A percentile compares a stretch with the other conserved stretches of the same genome.
phyloP scores from a whole-genome alignment of 805 yeast species.

The Metschnikowia kofuensis region DNA sequence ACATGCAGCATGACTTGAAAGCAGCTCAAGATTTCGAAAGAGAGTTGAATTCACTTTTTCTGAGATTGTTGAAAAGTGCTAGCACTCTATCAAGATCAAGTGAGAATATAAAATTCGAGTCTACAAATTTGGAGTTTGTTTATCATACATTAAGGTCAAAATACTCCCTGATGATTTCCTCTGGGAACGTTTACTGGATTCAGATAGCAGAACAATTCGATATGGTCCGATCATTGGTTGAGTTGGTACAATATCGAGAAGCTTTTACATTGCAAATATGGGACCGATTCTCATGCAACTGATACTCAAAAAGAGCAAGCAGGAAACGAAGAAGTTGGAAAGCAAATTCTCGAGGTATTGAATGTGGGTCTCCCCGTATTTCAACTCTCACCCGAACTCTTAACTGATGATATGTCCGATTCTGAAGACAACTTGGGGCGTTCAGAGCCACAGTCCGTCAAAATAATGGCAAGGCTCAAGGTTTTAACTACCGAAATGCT shows the following conservation, averaged over 20 bases:
- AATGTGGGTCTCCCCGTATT: too few species aligned
- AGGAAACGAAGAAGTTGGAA: too few species aligned
- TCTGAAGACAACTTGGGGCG: too few species aligned
- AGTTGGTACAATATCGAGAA: neutral
- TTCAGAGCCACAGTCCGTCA: too few species aligned
- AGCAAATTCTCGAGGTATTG: too few species aligned
- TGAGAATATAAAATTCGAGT: neutral
- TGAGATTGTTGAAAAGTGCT: neutral
- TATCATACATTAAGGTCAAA: neutral
- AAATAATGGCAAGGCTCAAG: too few species aligned
- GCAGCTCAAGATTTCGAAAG: neutral
- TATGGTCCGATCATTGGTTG: neutral
- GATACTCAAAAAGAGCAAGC: too few species aligned
- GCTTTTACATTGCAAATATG: neutral
- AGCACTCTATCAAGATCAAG: neutral
- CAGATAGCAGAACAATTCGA: neutral
- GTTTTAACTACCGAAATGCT: too few species aligned
- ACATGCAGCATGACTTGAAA: neutral
- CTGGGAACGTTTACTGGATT: conserved; percentile 1
- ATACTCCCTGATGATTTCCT: neutral
- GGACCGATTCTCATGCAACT: too few species aligned
- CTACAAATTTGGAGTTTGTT: neutral
- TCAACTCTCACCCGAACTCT: too few species aligned
- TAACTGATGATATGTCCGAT: too few species aligned
- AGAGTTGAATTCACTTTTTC: neutral